Percentiles rank a stretch among this genome's conserved stretches.
Conservation (phyloP, 805 yeast species). For the Metschnikowia orientalis region DNA sequence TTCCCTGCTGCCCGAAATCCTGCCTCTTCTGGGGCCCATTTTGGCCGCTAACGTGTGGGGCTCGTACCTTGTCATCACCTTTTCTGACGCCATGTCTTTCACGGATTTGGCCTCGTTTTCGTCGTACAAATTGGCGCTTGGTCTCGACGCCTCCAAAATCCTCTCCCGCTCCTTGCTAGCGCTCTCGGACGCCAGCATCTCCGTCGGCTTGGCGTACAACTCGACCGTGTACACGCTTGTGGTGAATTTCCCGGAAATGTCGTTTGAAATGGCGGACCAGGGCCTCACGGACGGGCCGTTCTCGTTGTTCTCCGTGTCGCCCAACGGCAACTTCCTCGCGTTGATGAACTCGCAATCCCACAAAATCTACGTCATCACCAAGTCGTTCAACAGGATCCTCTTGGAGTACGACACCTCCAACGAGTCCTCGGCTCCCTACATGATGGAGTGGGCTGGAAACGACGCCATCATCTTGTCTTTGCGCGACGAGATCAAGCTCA, state of each 20-base stretch:
- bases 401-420: constrained; percentile 42
- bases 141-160: constrained; percentile 19
- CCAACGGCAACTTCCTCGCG: constrained; percentile 55
- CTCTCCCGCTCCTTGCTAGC: constrained; percentile 20
- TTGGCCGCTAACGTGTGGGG: constrained; percentile 30
- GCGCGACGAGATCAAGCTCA: constrained; percentile 59
- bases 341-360: constrained; percentile 35
- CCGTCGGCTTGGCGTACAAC: constrained; percentile 25
- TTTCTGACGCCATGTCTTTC: constrained; percentile 31
- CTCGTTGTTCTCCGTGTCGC: constrained; percentile 40
- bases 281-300: constrained; percentile 49
- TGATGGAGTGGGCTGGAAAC: constrained; percentile 78
- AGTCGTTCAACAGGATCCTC: constrained; percentile 41
- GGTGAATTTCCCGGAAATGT: constrained; percentile 21
- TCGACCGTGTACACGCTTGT: constrained; percentile 25
- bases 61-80: constrained; percentile 42
- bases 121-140: constrained; percentile 35
- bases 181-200: constrained; percentile 14
- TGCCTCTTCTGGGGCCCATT: constrained; percentile 19
- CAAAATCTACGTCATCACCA: constrained; percentile 48
- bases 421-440: constrained; percentile 37
- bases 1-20: background rate
- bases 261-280: constrained; percentile 33
- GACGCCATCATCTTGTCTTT: constrained; percentile 70
- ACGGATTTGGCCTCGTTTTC: constrained; percentile 38